A percentile compares a stretch with the other conserved stretches of the same genome.
These are phyloP conservation scores for Huntiella omanensis DNA, from an alignment of 2,329 filamentous ascomycete species.

Conservation along the genomic window DNA sequence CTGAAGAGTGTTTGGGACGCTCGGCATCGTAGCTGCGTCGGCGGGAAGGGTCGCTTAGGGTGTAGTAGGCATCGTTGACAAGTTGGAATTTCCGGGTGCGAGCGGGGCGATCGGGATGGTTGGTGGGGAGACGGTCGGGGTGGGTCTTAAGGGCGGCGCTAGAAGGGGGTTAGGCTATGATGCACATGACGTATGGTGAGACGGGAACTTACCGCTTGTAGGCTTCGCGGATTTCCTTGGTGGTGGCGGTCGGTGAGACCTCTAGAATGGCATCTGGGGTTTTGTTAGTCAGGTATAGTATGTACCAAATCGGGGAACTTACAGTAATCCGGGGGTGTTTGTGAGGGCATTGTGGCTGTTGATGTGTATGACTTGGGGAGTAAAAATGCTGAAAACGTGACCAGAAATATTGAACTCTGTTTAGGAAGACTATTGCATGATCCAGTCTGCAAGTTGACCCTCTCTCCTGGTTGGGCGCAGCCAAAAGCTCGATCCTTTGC, in stretches of 20 bases:
- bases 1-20: slow-evolving; percentile 13
- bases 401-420: too few relatives aligned
- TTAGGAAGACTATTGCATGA: too few relatives aligned
- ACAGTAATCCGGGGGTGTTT: slow-evolving; percentile 10
- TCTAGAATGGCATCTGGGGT: slow-evolving; percentile 54
- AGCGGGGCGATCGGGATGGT: slow-evolving; percentile 62
- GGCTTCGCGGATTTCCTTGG: slow-evolving; percentile 74
- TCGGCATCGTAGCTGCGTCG: slow-evolving; percentile 72
- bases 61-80: slow-evolving; percentile 87
- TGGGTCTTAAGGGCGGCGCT: slow-evolving; percentile 82
- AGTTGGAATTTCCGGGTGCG: slow-evolving; percentile 81
- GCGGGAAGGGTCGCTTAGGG: slow-evolving; percentile 59
- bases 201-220: slow-evolving; percentile 56
- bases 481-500: too few relatives aligned
- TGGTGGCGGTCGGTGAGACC: slow-evolving; percentile 52
- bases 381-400: not conserved
- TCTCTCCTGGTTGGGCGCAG: too few relatives aligned
- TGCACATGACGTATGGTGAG: not conserved
- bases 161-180: slow-evolving; percentile 2
- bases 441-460: too few relatives aligned
- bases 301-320: not conserved
- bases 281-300: not conserved
- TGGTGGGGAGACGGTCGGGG: slow-evolving; percentile 69
- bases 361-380: not conserved
- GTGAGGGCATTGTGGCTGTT: slow-evolving; percentile 2